These are phyloP conservation scores for Acaromyces ingoldii DNA, from an alignment of 1,284 basidiomycete genomes.

Conservation along the genomic window DNA sequence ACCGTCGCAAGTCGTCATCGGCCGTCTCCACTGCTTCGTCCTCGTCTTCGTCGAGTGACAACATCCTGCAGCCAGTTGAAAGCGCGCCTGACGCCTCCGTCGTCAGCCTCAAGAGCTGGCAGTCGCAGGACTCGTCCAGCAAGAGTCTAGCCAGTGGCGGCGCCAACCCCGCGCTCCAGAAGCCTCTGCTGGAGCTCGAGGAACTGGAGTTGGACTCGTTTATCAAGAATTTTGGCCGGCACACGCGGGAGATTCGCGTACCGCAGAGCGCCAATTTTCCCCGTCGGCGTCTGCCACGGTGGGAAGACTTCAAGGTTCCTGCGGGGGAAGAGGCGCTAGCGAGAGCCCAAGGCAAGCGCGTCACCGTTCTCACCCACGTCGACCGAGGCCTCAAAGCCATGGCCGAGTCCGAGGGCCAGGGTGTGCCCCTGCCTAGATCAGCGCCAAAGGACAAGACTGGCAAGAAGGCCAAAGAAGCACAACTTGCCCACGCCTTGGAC, in stretches of 20 bases:
- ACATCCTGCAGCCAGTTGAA: not conserved
- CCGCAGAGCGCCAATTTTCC: slow-evolving; percentile 17
- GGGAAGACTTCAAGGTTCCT: slow-evolving; percentile 46
- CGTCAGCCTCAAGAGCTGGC: slow-evolving; percentile 4
- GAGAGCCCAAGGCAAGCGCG: slow-evolving; percentile 18
- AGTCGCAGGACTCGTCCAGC: not conserved
- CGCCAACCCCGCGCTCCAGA: slow-evolving; percentile 27
- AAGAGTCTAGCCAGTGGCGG: slow-evolving; percentile 29
- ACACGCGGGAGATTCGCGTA: slow-evolving; percentile 46
- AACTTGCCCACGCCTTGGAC: too few relatives aligned
- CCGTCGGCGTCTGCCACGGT: slow-evolving; percentile 43
- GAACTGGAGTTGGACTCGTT: slow-evolving; percentile 47
- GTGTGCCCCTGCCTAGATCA: not conserved
- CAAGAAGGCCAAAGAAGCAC: not conserved
- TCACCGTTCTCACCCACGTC: slow-evolving; percentile 34
- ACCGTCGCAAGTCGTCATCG: not conserved
- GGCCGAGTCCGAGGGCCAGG: slow-evolving; percentile 8
- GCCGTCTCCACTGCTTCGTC: not conserved
- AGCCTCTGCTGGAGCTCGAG: slow-evolving; percentile 45
- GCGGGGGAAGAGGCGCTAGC: slow-evolving; percentile 28
- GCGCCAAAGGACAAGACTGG: not conserved
- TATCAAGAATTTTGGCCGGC: slow-evolving; percentile 41
- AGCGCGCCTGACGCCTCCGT: not conserved
- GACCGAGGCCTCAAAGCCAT: slow-evolving; percentile 42
- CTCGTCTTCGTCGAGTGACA: not conserved